Percentiles rank a stretch among this genome's conserved stretches.
These are phyloP conservation scores for Nicotiana undulata DNA, from an alignment of 257 asterid species.

Conservation along the genomic window DNA sequence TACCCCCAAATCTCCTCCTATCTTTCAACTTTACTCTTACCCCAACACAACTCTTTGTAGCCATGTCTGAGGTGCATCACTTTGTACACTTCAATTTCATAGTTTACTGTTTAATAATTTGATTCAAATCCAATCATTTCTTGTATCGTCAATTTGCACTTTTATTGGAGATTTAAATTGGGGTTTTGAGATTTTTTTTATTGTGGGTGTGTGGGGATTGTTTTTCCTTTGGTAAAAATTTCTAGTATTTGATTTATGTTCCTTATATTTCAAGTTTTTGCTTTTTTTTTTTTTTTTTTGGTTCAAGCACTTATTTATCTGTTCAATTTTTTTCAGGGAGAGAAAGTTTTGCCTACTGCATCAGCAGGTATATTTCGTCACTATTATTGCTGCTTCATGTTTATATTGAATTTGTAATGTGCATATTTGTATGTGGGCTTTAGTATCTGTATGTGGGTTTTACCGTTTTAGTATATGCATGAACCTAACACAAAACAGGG, in stretches of 20 bases:
- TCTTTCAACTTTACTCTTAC: background rate
- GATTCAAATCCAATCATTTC: background rate
- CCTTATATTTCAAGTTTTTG: background rate
- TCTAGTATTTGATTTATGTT: background rate
- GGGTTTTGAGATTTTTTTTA: background rate
- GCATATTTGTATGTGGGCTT: background rate
- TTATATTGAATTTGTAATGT: background rate
- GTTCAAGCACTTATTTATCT: background rate
- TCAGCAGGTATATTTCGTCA: background rate
- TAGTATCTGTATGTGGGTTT: background rate
- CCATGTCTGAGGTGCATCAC: slow-evolving; percentile 35
- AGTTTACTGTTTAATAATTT: background rate
- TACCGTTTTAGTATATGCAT: background rate
- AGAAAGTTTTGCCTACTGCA: background rate
- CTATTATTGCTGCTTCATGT: background rate
- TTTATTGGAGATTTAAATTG: background rate
- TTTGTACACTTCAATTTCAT: background rate
- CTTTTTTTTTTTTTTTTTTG: background rate
- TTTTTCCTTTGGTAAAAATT: background rate
- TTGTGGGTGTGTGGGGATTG: background rate
- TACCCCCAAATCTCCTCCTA: slow-evolving; percentile 10
- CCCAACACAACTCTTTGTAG: slow-evolving; percentile 19
- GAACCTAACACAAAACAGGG: background rate
- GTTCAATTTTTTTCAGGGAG: slow-evolving; percentile 11
- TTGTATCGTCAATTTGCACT: background rate